Base-by-base conservation (phyloP, 768 basidiomycete genomes). In the Coprinopsis marcescibilis region DNA sequence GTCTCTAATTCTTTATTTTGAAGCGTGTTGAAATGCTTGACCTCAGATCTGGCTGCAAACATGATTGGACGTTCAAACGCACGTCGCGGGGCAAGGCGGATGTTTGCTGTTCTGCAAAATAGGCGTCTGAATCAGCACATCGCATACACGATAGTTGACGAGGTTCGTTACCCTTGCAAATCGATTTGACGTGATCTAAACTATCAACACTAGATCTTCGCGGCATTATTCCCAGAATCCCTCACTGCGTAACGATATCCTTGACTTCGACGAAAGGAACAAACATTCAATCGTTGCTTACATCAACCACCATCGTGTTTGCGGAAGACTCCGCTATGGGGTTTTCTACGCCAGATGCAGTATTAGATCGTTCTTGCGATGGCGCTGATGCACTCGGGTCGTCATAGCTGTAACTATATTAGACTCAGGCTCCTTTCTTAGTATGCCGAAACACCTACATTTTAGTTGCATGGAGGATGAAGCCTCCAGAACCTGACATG, bases 1-100 rank as follows among this genome's bases (percentile, higher is more conserved):
- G 40, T 1, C 13, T 32, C 38, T 21, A 30, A 14, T 26, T 7
- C 11, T 27, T 12, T 40, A 33, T 23, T 17, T 24, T 10, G 3
- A 4, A 15, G 8, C 30, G 41, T 49, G 11, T 30, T 12, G 26
- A 35, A 25, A 51, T 41, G 35, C 39, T 37, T 41, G 19, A 47
- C 17, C 32, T 7, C 54, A 96, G 95, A 98, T 59, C 66, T 97
- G 43, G 93, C 90, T 25, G 91, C 95, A 5, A 97, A 96, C 57
- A 92, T 97, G 86, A 97, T 97, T 54, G 96, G 96, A n/a, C 78
- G 93, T 24, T 85, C 89, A 2, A 98, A 99, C 60, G 93, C 95
- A 14, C 80, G 93, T 11, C 77, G 93, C 34, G 96, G 94, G 13
- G 93, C 95, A 7, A 76, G 92, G 32, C 76, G 92, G 40, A 88